These are phyloP conservation scores for Yamadazyma jaroonii DNA, from an alignment of 1,139 yeast species.

Conservation along the genomic window DNA sequence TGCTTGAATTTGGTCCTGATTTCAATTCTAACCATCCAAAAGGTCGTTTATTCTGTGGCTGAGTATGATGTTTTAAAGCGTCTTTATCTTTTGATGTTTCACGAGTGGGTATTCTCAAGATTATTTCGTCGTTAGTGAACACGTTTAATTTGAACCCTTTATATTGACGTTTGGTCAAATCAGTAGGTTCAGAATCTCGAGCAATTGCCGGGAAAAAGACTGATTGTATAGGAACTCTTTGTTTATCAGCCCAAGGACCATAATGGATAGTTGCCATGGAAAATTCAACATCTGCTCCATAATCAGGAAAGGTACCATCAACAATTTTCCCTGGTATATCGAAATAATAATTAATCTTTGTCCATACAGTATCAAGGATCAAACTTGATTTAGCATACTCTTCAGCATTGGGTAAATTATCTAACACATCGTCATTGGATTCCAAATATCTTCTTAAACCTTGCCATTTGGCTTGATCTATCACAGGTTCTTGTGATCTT, in stretches of 20 bases:
- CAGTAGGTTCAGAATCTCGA: conserved; percentile 52
- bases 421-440: conserved; percentile 25
- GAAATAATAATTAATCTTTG: conserved; percentile 57
- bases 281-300: conserved; percentile 60
- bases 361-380: conserved; percentile 60
- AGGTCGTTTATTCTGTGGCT: conserved; percentile 38
- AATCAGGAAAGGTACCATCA: conserved; percentile 44
- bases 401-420: conserved; percentile 31
- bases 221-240: conserved; percentile 62
- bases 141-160: conserved; percentile 55
- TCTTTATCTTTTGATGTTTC: conserved; percentile 75
- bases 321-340: conserved; percentile 61
- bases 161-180: conserved; percentile 44
- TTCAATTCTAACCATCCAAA: conserved; percentile 92
- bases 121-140: conserved; percentile 58
- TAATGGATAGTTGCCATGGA: conserved; percentile 69
- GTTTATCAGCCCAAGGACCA: conserved; percentile 97
- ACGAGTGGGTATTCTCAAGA: conserved; percentile 78
- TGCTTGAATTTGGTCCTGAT: conserved; percentile 50
- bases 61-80: conserved; percentile 18
- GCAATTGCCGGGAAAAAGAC: conserved; percentile 69
- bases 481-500: conserved; percentile 5
- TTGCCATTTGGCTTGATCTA: conserved; percentile 25
- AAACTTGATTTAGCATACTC: conserved; percentile 87
- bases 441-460: conserved; percentile 46